phyloP scores from a whole-genome alignment of 208 protist species.

The Trypanosoma lewisi region DNA sequence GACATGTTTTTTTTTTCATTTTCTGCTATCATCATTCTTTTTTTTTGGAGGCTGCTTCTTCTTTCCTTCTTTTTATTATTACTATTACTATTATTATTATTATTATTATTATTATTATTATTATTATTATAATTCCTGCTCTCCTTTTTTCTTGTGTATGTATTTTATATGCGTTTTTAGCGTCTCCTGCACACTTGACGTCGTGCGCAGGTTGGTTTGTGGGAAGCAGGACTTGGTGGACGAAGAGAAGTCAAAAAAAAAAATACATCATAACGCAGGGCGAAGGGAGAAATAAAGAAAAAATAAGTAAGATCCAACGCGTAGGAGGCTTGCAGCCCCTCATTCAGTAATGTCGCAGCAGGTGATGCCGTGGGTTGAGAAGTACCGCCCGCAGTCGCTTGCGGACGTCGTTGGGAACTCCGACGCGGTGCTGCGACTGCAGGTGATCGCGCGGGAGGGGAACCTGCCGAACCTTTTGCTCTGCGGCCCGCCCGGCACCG shows the following conservation, averaged over 20 bases:
- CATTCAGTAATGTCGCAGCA: slow-evolving; percentile 13
- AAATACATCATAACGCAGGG: no score
- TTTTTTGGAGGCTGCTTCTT: no score
- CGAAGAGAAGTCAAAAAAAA: neutral
- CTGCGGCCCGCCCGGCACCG: slow-evolving; percentile 91
- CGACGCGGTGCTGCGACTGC: slow-evolving; percentile 94
- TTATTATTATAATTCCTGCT: no score
- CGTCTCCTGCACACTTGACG: no score
- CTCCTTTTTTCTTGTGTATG: no score
- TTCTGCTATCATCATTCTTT: neutral
- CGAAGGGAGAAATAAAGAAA: neutral
- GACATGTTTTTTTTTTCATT: neutral
- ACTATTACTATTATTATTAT: no score
- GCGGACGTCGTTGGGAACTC: slow-evolving; percentile 98
- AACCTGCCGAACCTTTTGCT: slow-evolving; percentile 99
- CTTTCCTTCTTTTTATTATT: no score
- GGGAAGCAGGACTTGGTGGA: no score
- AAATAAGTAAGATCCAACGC: neutral
- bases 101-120: no score
- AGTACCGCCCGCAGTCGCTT: slow-evolving; percentile 96
- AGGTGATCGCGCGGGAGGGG: slow-evolving; percentile 94
- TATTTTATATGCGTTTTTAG: no score
- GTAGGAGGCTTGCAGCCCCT: neutral
- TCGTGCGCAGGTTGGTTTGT: no score
- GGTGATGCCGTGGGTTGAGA: slow-evolving; percentile 97